Conservation (phyloP, 2,329 filamentous ascomycete species). For the Ambrosiella xylebori region DNA sequence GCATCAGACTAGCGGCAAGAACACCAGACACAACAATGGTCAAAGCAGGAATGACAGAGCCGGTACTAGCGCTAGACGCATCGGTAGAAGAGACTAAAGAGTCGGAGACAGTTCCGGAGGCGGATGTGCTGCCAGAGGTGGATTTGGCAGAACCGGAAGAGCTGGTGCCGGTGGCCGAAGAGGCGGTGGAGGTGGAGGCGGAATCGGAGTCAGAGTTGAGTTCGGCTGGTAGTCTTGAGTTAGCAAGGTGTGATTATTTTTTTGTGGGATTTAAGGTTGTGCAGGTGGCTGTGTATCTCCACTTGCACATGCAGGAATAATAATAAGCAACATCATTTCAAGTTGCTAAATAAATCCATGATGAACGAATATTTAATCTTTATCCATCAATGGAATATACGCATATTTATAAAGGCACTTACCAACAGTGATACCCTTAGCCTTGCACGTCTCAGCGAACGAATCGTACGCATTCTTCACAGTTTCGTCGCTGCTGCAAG, state of each 20-base stretch:
- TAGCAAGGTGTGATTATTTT: not conserved
- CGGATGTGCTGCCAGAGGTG: not conserved
- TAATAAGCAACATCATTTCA: not conserved
- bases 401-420: not conserved
- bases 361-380: not conserved
- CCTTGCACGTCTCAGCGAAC: slow-evolving; percentile 11
- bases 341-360: not conserved
- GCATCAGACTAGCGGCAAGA: not conserved
- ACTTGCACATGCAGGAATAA: no score
- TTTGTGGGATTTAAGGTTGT: slow-evolving; percentile 1
- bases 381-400: not conserved
- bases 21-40: slow-evolving; percentile 1
- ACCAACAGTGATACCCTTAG: slow-evolving; percentile 7
- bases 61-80: not conserved
- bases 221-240: not conserved
- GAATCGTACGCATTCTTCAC: slow-evolving; percentile 10
- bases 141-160: not conserved
- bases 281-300: no score
- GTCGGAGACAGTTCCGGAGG: not conserved
- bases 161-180: not conserved
- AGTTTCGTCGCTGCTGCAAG: slow-evolving; percentile 7
- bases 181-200: not conserved
- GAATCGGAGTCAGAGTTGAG: not conserved
- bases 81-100: not conserved
- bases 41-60: not conserved